phyloP scores from a whole-genome alignment of 2,329 filamentous ascomycete genomes.

The Kalmusia sp. region DNA sequence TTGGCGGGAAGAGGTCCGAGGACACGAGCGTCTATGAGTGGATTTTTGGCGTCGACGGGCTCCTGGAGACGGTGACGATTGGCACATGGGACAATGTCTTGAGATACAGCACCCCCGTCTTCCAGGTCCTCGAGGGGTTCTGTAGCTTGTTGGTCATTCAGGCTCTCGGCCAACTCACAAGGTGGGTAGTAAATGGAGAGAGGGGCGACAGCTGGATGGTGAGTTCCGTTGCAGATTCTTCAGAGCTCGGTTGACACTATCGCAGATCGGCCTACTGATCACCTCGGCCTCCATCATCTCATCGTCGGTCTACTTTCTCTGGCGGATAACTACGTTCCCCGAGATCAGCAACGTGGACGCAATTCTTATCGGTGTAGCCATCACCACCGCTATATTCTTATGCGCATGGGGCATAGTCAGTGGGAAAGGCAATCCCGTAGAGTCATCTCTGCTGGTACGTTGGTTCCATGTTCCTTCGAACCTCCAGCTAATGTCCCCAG shows the following conservation, averaged over 20 bases:
- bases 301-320: slow-evolving; percentile 93
- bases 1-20: slow-evolving; percentile 69
- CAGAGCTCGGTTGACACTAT: slow-evolving; percentile 41
- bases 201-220: slow-evolving; percentile 97
- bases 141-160: slow-evolving; percentile 96
- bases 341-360: slow-evolving; percentile 92
- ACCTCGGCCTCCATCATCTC: slow-evolving; percentile 91
- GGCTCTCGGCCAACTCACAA: slow-evolving; percentile 89
- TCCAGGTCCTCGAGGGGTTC: slow-evolving; percentile 94
- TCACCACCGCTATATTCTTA: slow-evolving; percentile 91
- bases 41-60: slow-evolving; percentile 84
- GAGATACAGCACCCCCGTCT: slow-evolving; percentile 89
- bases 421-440: slow-evolving; percentile 91
- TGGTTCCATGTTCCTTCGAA: neutral
- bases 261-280: slow-evolving; percentile 83
- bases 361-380: slow-evolving; percentile 87
- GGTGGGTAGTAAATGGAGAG: slow-evolving; percentile 92
- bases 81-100: slow-evolving; percentile 89
- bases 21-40: slow-evolving; percentile 78
- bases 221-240: slow-evolving; percentile 46
- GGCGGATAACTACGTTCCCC: slow-evolving; percentile 92
- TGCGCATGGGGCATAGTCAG: slow-evolving; percentile 94
- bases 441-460: slow-evolving; percentile 79
- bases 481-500: slow-evolving; percentile 29
- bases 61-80: slow-evolving; percentile 80